Percentiles rank a stretch among this genome's conserved stretches.
Evolutionary conservation across 371 early-diverging fungal species (phyloP).

Genomic region (Lichtheimia ornata): DNA sequence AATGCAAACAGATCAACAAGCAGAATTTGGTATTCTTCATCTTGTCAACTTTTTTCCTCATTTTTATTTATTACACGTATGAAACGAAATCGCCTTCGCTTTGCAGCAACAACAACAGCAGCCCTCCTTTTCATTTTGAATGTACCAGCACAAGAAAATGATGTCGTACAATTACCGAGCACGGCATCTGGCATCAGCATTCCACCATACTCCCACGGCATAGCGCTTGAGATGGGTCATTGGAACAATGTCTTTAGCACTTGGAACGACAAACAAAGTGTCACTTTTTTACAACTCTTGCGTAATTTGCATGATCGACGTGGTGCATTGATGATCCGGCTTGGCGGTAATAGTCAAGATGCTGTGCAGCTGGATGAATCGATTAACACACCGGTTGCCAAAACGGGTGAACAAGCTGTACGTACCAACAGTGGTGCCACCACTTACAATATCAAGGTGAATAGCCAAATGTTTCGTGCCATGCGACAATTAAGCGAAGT

Average conservation of each 20-base stretch:
- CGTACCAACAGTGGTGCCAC: conserved; percentile 12
- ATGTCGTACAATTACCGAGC: conserved; percentile 9
- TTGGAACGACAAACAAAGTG: conserved; percentile 6
- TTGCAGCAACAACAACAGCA: no score
- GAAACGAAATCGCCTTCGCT: no score
- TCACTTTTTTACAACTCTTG: conserved; percentile 11
- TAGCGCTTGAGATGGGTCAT: conserved; percentile 14
- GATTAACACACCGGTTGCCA: conserved; percentile 4
- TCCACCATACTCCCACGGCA: conserved; percentile 16
- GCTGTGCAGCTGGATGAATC: conserved; percentile 13
- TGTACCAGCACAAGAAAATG: not conserved
- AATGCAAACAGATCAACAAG: no score
- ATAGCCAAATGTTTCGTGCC: conserved; percentile 8
- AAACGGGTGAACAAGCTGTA: conserved; percentile 6
- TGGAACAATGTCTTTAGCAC: conserved; percentile 14
- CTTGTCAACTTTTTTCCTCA: no score
- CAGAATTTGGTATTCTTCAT: no score
- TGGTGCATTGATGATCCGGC: conserved; percentile 14
- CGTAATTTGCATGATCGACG: conserved; percentile 17
- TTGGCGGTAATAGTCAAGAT: conserved; percentile 22
- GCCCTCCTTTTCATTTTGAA: not conserved
- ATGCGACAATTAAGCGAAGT: conserved; percentile 10
- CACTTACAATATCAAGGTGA: conserved; percentile 14
- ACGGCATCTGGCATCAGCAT: conserved; percentile 11
- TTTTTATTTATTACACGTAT: no score